Percentiles rank a stretch among this genome's conserved stretches.
These are phyloP conservation scores for Globisporangium paddicum DNA, from an alignment of 352 stramenopile genomes.

Conservation along the genomic window DNA sequence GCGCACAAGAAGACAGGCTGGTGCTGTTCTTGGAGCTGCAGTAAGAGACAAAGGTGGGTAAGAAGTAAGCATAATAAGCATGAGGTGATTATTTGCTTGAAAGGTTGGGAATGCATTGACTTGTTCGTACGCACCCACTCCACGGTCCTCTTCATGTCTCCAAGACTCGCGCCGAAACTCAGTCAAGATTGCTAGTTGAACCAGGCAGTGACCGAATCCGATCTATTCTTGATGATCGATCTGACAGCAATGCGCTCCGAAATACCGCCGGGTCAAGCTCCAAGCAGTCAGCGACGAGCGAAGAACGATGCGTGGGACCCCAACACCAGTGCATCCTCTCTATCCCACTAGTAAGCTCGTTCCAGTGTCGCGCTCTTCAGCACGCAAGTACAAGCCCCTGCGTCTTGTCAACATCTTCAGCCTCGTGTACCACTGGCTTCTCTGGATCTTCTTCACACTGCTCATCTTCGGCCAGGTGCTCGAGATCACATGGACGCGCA, in stretches of 20 bases:
- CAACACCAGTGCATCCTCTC: background rate
- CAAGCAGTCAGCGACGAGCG: too few relatives aligned
- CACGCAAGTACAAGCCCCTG: background rate
- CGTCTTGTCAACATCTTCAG: background rate
- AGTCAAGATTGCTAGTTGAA: too few relatives aligned
- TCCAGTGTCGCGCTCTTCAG: background rate
- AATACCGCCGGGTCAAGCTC: background rate
- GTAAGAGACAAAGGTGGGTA: too few relatives aligned
- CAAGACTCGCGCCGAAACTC: background rate
- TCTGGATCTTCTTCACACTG: slow-evolving; percentile 21
- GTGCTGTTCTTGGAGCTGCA: too few relatives aligned
- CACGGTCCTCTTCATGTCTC: too few relatives aligned
- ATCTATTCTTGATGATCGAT: too few relatives aligned
- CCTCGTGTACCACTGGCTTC: slow-evolving; percentile 24
- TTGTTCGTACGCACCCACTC: too few relatives aligned
- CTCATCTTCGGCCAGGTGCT: slow-evolving; percentile 29
- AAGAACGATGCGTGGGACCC: background rate
- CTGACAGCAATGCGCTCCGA: background rate
- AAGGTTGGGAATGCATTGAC: too few relatives aligned
- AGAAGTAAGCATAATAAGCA: too few relatives aligned
- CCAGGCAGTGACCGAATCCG: too few relatives aligned
- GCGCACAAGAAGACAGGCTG: too few relatives aligned
- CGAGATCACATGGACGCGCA: slow-evolving; percentile 13
- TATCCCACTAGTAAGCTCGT: background rate
- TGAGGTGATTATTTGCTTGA: too few relatives aligned